Base-by-base conservation (phyloP, 768 basidiomycete genomes). In the Auriscalpium vulgare region DNA sequence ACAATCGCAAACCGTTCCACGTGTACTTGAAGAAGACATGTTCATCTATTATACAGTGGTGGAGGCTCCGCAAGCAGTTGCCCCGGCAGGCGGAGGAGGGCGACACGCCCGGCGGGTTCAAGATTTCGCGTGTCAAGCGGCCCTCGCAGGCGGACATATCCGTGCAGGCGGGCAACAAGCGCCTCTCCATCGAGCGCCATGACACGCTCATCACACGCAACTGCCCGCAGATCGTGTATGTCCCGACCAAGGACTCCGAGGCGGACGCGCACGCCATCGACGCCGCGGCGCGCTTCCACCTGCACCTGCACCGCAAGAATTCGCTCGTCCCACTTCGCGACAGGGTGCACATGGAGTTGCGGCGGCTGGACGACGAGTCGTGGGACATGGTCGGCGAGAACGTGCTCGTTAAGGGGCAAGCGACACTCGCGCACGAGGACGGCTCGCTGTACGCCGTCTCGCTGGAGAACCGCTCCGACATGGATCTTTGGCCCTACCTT, bases 401-500 rank as follows among this genome's bases (percentile, higher is more conserved):
- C 65, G 66, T 81, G 46, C 67, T 85, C 49, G 62, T 69, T 34
- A 59, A 79, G 52, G 79, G 78, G 36, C 73, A 73, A 47, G 79
- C 78, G n/a, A 71, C 72, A 29, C 72, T 85, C 43, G 65, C 69
- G 14, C 63, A 75, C 61, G 69, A 75, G 51, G 66, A 69, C 57
- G 68, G 68, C 35, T 66, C 75, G 47, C 70, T 79, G 17, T 84
- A 81, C 57, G 67, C 71, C 38, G 68, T 83, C 48, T 68, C 76
- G 37, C 65, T 85, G 21, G 75, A 71, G 57, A 84, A 84, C 59
- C 65, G 70, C 38, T 75, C 82, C 1, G 72, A 76, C 59, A 60
- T 67, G 55, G 77, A 81, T 63, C 74, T 85, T 34, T 85, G 82
- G 83, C 81, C 83, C 36, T 83, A 82, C 64, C 72, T 85, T 37